Conservation (phyloP, 2,329 filamentous ascomycete genomes). For the Pseudogymnoascus sp. region DNA sequence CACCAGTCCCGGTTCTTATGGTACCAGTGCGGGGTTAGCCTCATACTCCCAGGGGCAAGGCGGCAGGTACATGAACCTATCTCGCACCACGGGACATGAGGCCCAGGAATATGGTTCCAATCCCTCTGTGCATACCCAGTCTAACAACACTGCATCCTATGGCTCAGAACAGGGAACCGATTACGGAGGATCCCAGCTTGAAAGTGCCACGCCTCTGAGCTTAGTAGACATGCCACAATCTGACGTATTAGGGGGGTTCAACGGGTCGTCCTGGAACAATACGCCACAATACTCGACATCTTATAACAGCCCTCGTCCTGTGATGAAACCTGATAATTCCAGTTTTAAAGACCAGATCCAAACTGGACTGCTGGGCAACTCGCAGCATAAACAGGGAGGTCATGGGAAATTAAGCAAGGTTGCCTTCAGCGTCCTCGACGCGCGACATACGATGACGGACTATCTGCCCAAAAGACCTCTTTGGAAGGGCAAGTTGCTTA, state of each 20-base stretch:
- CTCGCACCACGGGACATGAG: background rate
- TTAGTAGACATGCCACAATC: background rate
- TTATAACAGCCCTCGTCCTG: background rate
- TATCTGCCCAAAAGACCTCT: background rate
- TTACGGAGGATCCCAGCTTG: no score
- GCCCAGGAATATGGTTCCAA: background rate
- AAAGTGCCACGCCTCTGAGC: no score
- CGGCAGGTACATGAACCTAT: background rate
- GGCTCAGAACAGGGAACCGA: no score
- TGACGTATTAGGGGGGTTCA: background rate
- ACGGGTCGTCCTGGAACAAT: background rate
- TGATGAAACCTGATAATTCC: background rate
- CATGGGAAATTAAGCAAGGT: fast-evolving
- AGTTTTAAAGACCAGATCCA: background rate
- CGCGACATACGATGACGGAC: background rate
- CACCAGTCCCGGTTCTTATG: background rate
- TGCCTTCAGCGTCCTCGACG: fast-evolving
- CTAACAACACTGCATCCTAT: no score
- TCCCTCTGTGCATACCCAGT: background rate
- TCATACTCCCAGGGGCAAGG: background rate
- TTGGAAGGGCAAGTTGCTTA: background rate
- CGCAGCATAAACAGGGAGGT: background rate
- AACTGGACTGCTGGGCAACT: background rate
- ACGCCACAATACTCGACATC: background rate
- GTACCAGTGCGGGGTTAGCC: background rate